Evolutionary conservation across 352 stramenopile species (phyloP), one percentile per base, ranked within the genome.

Genomic region (Phytophthora hybrid): DNA sequence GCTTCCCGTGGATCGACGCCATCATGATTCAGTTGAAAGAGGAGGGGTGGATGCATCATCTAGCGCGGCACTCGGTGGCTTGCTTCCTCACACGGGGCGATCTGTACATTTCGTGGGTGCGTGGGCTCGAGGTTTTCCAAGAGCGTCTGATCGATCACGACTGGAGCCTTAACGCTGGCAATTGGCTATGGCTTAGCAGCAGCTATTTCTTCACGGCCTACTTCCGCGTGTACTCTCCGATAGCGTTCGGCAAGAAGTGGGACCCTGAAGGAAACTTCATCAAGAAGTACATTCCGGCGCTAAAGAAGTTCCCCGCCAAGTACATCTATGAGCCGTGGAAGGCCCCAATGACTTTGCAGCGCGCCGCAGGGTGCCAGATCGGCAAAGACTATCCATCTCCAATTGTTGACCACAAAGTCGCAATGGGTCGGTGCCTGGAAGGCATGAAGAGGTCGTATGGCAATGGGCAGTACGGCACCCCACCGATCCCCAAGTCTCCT

Each of bases 241-340:
- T 94, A 56, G 88, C 87, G 1, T 98, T 98, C 71, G 92, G 90
- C 10, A 99, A 99, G 75, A 99, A 99, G 73, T 99, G 91, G 75
- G 98, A 99, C 71, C 87, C 91, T 0, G 79, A 97, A 59, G 94
- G 94, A 18, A 76, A 90, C 49, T 98, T 95, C 69, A 98, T 98
- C 69, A 83, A 85, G 53, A 98, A 98, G 73, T 99, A 95, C 73
- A 71, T 99, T 19, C 96, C 97, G 2, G 84, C 84, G 55, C 84
- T 99, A 41, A 77, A 78, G 29, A 85, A 98, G 8, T 92, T 98
- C 63, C 97, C 97, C 6, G 77, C 80, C 39, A 98, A 99, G 82
- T 99, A 98, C 79, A 99, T 99, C 49, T 99, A 99, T 77, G 95
- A 99, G 73, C 97, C 97, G 4, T 99, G 97, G 97, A 98, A 97